These are phyloP conservation scores for Aspergillus sclerotiicarbonarius DNA, from an alignment of 495 filamentous ascomycete genomes.

Conservation along the genomic window DNA sequence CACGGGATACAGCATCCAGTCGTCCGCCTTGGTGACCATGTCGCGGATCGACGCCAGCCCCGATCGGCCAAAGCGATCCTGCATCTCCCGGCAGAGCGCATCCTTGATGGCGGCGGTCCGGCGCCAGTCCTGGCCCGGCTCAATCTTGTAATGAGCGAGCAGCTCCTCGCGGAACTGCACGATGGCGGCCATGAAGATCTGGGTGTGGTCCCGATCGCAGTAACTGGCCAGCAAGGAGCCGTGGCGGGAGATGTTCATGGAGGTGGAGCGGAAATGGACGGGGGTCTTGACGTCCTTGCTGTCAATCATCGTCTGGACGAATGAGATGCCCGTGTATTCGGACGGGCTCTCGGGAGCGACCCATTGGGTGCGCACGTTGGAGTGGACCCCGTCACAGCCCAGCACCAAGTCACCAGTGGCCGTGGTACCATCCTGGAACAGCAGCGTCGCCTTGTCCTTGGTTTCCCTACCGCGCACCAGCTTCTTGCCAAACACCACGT, in stretches of 20 bases:
- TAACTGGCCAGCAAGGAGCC: conserved; percentile 55
- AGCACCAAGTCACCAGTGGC: conserved; percentile 53
- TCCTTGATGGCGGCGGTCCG: conserved; percentile 38
- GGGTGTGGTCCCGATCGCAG: conserved; percentile 40
- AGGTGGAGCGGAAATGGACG: conserved; percentile 47
- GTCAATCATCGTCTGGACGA: conserved; percentile 50
- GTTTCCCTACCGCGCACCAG: conserved; percentile 38
- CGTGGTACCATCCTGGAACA: conserved; percentile 50
- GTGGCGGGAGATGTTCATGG: conserved; percentile 51
- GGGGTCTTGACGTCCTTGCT: conserved; percentile 10
- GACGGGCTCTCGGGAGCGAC: conserved; percentile 49
- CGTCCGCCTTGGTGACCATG: conserved; percentile 43
- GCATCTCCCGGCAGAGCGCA: conserved; percentile 42
- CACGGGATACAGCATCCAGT: conserved; percentile 61
- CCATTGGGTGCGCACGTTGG: conserved; percentile 49
- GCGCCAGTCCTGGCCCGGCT: conserved; percentile 49
- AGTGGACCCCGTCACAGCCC: conserved; percentile 66
- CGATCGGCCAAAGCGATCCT: conserved; percentile 42
- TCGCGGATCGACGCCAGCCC: conserved; percentile 48
- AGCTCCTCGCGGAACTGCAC: conserved; percentile 49
- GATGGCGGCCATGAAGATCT: conserved; percentile 56
- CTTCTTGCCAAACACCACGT: conserved; percentile 42
- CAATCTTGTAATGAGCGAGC: conserved; percentile 27
- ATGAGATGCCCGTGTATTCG: conserved; percentile 56
- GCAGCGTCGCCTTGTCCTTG: conserved; percentile 39